Evolutionary conservation across 768 basidiomycete species (phyloP), one percentile per base, ranked within the genome.

Genomic region (Leccinellum rugosiceps): DNA sequence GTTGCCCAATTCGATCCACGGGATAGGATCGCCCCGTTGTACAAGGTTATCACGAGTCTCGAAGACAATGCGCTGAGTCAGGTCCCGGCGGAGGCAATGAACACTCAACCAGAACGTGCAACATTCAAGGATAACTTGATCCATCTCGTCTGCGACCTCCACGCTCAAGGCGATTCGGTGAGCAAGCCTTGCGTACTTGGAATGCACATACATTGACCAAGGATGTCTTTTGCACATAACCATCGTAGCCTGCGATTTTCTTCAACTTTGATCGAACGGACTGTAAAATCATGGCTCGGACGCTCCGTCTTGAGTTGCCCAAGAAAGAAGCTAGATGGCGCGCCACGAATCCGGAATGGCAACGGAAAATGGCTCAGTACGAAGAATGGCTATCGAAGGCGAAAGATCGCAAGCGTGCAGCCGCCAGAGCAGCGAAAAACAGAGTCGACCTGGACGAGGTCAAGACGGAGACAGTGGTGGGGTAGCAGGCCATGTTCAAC

Each of bases 201-300:
- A 3, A 31, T 31, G 10, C 10, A 11, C 30, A n/a, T 41, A n/a
- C n/a, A 17, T 41, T 41, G n/a, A 41, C 38, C n/a, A 14, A 41
- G 38, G 38, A 41, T n/a, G n/a, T 10, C n/a, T 41, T 41, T 41
- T 17, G 3, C 17, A 9, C 17, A 38, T 26, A 17, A 46, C 25
- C 50, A 19, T 10, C 43, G 0, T 53, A 86, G 85, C 86, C 86
- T 4, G 87, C 85, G 0, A 80, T 90, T 13, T 68, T 89, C 21
- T 90, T 90, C 73, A 80, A 76, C 53, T 87, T 89, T 62, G 84
- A 87, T 60, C 79, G 87, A 19, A 67, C 72, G 2, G 73, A 75
- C 19, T 88, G 86, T 65, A 85, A 87, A 64, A 60, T 69, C 19
- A 77, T 86, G 73, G 83, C 77, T 0, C 35, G 64, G 21, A 56